Evolutionary conservation across 371 early-diverging fungal species (phyloP), one percentile per base, ranked within the genome.

Genomic region (Saksenaea oblongispora): DNA sequence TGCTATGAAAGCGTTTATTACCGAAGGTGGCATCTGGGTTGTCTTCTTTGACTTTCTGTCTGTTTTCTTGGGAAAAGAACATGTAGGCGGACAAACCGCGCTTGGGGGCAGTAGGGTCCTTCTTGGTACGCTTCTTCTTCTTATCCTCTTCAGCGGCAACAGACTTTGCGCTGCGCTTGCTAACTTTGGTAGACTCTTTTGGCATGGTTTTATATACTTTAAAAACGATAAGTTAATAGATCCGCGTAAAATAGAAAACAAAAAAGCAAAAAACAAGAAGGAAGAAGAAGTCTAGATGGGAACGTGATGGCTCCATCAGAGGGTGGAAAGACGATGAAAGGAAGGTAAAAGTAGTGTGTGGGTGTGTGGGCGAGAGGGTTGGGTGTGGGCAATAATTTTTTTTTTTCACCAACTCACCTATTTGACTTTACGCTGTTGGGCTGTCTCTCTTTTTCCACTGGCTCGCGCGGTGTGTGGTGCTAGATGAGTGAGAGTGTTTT

Each of bases 51-150:
- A 94, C 83, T 44, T 73, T 64, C 28, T 83, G 73, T 62, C 95
- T 84, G 64, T 84, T 78, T 54, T 85, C 91, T 72, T 86, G 85
- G 7, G 88, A 86, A 75, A 89, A 94, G 72, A 88, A 76, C 80
- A 94, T 85, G 79, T 91, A 95, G 13, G 92, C 88, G 15, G 89
- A 85, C 64, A 89, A 78, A 10, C 87, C 84, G 64, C 89, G 85
- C 78, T 95, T 95, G 82, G 95, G 95, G 26, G 88, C 89, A 59
- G 78, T 83, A 54, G 87, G 81, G 77, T 88, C 89, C 72, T 82
- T 89, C 67, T 81, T 84, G 37, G 44, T 58, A 56, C 71, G 70
- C 24, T 64, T 66, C 56, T 65, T 65, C 47, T 63, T 69, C 35
- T 58, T 64, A 11, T 56, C 41, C 4, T 61, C 54, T 4, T 53